Conservation (phyloP, 225 moss, liverwort and hornwort genomes). For the Lunularia cruciata region DNA sequence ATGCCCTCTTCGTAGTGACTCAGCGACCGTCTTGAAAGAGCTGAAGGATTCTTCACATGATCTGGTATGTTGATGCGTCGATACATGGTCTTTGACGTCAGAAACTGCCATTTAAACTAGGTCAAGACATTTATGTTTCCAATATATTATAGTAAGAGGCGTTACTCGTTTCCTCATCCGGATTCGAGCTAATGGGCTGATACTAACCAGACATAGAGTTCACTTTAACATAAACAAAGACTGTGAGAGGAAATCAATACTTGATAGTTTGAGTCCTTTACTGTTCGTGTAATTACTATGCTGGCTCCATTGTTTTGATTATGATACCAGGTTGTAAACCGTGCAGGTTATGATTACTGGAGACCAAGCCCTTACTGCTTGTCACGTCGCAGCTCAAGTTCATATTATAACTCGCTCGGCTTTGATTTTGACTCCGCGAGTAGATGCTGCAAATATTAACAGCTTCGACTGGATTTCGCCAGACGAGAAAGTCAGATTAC, state of each 20-base stretch:
- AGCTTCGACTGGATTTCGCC: conserved; percentile 90
- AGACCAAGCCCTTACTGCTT: conserved; percentile 96
- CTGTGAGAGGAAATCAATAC: neutral
- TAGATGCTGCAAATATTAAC: conserved; percentile 42
- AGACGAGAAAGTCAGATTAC: conserved; percentile 63
- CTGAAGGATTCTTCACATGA: conserved; percentile 84
- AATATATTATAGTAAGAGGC: too few species aligned
- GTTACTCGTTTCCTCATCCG: too few species aligned
- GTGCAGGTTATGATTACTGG: conserved; percentile 96
- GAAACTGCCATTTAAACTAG: too few species aligned
- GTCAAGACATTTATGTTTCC: too few species aligned
- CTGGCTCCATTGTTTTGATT: neutral
- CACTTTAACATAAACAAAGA: too few species aligned
- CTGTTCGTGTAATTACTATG: neutral
- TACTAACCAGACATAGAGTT: too few species aligned
- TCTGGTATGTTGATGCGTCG: conserved; percentile 49
- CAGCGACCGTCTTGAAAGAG: conserved; percentile 76
- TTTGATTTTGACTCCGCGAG: conserved; percentile 70
- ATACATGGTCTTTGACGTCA: neutral
- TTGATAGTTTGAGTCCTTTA: neutral
- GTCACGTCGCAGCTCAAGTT: conserved; percentile 92
- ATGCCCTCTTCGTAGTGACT: conserved; percentile 86
- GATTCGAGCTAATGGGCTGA: too few species aligned
- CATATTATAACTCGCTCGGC: conserved; percentile 73
- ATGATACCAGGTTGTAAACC: neutral